Evolutionary conservation across 768 basidiomycete species (phyloP), one percentile per base, ranked within the genome.

Genomic region (Leccinum aurantiacum): DNA sequence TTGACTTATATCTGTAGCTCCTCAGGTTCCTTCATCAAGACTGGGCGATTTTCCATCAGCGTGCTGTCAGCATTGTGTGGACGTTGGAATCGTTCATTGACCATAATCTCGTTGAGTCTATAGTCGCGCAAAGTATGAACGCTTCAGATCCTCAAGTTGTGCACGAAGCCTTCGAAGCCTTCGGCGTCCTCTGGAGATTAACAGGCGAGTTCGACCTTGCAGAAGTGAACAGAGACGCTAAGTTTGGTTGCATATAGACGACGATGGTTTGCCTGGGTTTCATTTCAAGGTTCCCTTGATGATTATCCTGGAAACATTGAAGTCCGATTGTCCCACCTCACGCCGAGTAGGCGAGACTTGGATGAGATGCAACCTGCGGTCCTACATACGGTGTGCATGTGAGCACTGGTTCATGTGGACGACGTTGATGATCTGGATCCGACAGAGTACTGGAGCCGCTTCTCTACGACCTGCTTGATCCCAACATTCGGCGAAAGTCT

Each of bases 341-440:
- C 86, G 90, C 27, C 83, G 93, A 11, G 80, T 91, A 33, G 92
- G 91, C 14, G 96, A 98, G 73, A 94, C 94, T 0, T 99, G 97
- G 97, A 94, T 99, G 90, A 84, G 95, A 27, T 94, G 93, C 69
- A 93, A 87, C 67, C 79, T 98, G 31, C 91, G 90, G 71, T 95
- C 94, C 2, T 96, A 96, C 71, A 78, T 94, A 59, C 85, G 95
- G 94, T 95, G 73, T 37, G 56, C 13, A 19, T 47, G 2, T 3
- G 9, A 27, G 9, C 11, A 29, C n/a, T 54, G 17, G 25, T 58
- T 19, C 29, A 41, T 24, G 47, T 25, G 17, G 25, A 44, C 10
- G 17, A 31, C 3, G 35, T 56, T 70, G 44, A 62, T 9, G 4
- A 29, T 31, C 19, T 9, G 8, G 22, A 24, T 54, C n/a, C 14